Percentiles rank a stretch among this genome's conserved stretches.
Evolutionary conservation across 108 stramenopile genomes (phyloP).

Genomic region (Cyclostephanos invisitatus): DNA sequence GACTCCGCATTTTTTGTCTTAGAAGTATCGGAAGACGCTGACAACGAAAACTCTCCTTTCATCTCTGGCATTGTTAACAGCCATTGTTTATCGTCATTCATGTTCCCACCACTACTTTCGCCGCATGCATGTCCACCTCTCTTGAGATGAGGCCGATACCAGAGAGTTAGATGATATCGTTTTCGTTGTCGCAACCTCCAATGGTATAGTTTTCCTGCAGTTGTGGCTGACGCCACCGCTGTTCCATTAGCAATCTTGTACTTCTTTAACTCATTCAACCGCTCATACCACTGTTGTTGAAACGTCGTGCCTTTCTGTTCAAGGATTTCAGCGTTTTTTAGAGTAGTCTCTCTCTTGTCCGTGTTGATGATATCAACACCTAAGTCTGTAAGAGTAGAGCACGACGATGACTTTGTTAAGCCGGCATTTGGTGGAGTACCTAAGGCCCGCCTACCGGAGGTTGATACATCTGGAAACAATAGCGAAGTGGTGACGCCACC

Average conservation of each 20-base stretch:
- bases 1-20: constrained; percentile 1
- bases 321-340: not conserved
- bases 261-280: constrained; percentile 30
- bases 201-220: constrained; percentile 36
- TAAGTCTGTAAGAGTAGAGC: not conserved
- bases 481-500: not conserved
- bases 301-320: constrained; percentile 1
- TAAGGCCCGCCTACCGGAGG: not conserved
- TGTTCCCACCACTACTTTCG: constrained; percentile 2
- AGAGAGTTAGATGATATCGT: constrained; percentile 44
- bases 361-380: not conserved
- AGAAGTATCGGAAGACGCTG: not conserved
- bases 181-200: constrained; percentile 45
- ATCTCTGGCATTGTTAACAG: constrained; percentile 37
- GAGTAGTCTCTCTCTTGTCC: not conserved
- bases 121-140: not conserved
- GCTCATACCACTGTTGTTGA: constrained; percentile 37
- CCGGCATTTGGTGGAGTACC: not conserved
- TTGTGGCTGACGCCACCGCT: constrained; percentile 27
- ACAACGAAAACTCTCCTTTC: constrained; percentile 37
- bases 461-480: not conserved
- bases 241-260: constrained; percentile 38
- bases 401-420: constrained; percentile 7
- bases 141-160: constrained; percentile 28
- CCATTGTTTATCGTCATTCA: constrained; percentile 33